Conservation (phyloP, 176 grass and related monocot species). For the Otatea glauca region DNA sequence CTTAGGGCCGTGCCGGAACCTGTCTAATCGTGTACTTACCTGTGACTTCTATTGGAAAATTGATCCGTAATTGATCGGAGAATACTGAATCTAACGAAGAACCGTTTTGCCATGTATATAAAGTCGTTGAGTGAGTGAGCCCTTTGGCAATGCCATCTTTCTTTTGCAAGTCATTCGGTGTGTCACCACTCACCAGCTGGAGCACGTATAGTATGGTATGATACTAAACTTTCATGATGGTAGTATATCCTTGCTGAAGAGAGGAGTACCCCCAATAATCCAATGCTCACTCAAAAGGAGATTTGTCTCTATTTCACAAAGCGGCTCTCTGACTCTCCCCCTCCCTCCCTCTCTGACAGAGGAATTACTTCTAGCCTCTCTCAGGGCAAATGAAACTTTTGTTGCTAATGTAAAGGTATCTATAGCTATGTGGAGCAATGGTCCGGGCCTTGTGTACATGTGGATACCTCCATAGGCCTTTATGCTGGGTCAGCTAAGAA, state of each 20-base stretch:
- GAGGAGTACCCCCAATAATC: not conserved
- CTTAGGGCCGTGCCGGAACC: slow-evolving; percentile 7
- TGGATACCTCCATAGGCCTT: slow-evolving; percentile 34
- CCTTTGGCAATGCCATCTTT: not conserved
- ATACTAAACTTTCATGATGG: not conserved
- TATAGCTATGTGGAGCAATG: slow-evolving; percentile 1
- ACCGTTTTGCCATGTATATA: not conserved
- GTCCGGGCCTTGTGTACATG: slow-evolving; percentile 30
- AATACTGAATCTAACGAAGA: not conserved
- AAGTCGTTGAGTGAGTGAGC: slow-evolving; percentile 16
- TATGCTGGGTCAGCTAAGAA: slow-evolving; percentile 48
- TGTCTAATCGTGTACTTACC: slow-evolving; percentile 31
- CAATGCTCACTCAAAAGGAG: not conserved
- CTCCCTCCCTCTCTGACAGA: too few relatives aligned
- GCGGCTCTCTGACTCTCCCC: too few relatives aligned
- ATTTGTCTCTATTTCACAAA: not conserved
- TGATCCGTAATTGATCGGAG: slow-evolving; percentile 3
- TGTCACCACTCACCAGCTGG: not conserved
- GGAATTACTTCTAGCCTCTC: not conserved
- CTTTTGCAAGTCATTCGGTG: slow-evolving; percentile 35
- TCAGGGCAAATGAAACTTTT: not conserved
- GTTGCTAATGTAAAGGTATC: not conserved
- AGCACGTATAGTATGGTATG: slow-evolving; percentile 18
- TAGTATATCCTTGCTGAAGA: not conserved
- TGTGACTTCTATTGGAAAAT: slow-evolving; percentile 11